These are phyloP conservation scores for Eimeria zaria DNA, from an alignment of 169 alveolate genomes.

Conservation along the genomic window DNA sequence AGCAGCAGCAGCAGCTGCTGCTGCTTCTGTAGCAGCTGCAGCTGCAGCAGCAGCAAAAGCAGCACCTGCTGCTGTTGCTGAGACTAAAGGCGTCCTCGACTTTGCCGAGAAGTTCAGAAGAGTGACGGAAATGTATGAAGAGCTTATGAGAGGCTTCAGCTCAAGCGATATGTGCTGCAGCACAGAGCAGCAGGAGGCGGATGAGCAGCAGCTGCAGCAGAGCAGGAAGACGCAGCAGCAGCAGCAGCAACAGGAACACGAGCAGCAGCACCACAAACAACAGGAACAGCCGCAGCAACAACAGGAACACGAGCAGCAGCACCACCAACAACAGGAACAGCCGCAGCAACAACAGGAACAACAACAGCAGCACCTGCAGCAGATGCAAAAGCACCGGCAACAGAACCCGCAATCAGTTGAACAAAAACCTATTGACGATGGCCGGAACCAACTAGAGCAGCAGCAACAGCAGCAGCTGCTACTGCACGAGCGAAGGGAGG, in stretches of 20 bases:
- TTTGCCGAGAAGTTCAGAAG: constrained; percentile 6
- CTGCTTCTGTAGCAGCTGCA: background rate
- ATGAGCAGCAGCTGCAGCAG: background rate
- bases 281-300: background rate
- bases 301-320: background rate
- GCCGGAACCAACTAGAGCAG: no score
- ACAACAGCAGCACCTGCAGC: constrained; percentile 26
- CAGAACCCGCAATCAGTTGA: background rate
- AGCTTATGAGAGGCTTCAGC: background rate
- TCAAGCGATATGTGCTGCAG: background rate
- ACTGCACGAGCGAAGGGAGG: background rate
- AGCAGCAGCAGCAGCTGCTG: background rate
- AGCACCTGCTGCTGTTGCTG: constrained; percentile 6
- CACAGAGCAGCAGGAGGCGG: background rate
- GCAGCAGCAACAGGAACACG: background rate
- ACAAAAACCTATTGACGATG: background rate
- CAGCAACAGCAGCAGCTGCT: constrained; percentile 32
- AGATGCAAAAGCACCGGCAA: background rate
- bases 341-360: background rate
- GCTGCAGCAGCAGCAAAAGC: background rate
- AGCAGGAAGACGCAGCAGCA: background rate
- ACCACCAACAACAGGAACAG: background rate
- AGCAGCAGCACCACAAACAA: background rate
- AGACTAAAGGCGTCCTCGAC: background rate
- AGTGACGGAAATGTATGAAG: constrained; percentile 15